A percentile compares a stretch with the other conserved stretches of the same genome.
Evolutionary conservation across 768 basidiomycete genomes (phyloP).

Genomic region (Coprinellus aureogranulatus): DNA sequence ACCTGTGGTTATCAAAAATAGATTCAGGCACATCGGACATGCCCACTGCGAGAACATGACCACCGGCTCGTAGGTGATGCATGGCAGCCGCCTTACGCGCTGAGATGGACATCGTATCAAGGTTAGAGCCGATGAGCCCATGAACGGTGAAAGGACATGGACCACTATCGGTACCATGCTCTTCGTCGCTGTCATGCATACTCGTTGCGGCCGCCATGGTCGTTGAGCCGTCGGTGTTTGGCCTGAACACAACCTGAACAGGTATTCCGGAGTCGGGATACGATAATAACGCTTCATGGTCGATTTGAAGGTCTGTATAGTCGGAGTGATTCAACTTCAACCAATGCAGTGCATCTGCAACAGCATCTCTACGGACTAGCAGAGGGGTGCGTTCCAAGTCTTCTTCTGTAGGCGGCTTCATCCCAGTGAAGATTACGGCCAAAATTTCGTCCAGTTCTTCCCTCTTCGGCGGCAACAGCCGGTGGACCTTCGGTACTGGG

Average conservation of each 20-base stretch:
- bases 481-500: background rate
- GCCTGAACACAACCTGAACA: constrained; percentile 22
- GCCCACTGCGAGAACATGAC: constrained; percentile 22
- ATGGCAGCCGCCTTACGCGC: no score
- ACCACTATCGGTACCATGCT: constrained; percentile 28
- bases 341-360: constrained; percentile 31
- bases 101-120: constrained; percentile 18
- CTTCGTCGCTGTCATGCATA: constrained; percentile 20
- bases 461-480: background rate
- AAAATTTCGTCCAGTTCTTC: constrained; percentile 30
- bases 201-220: constrained; percentile 21
- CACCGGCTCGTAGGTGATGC: no score
- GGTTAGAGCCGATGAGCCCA: constrained; percentile 27
- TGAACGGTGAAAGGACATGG: constrained; percentile 37
- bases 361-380: constrained; percentile 23
- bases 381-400: constrained; percentile 25
- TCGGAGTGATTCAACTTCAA: constrained; percentile 33
- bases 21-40: constrained; percentile 22
- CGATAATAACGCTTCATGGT: constrained; percentile 18
- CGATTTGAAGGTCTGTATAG: constrained; percentile 30
- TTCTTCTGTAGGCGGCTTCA: constrained; percentile 18
- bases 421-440: constrained; percentile 31
- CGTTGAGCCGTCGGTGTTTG: constrained; percentile 16
- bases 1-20: constrained; percentile 31
- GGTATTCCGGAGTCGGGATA: constrained; percentile 23